Conservation (phyloP, 495 filamentous ascomycete genomes). For the Lichina pygmaea region DNA sequence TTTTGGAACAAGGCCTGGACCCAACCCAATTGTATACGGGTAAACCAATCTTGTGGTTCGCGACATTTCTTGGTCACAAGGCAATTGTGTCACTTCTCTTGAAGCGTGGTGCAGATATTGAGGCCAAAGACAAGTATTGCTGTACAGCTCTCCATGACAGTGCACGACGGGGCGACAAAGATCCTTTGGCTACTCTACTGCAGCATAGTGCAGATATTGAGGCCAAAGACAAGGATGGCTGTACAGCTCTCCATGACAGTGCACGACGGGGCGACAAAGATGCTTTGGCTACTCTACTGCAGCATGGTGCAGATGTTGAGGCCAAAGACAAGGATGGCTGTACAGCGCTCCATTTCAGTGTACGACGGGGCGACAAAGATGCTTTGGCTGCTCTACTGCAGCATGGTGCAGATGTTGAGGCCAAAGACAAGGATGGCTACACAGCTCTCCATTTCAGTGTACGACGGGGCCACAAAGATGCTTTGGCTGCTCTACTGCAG, state of each 20-base stretch:
- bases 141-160: neutral
- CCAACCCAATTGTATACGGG: too few relatives aligned
- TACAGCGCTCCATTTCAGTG: neutral
- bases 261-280: neutral
- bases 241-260: neutral
- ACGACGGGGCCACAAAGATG: neutral
- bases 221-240: neutral
- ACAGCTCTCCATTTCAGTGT: neutral
- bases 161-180: neutral
- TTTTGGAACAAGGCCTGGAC: too few relatives aligned
- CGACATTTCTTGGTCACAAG: neutral
- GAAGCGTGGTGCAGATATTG: neutral
- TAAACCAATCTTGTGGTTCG: too few relatives aligned
- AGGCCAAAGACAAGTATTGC: neutral
- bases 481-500: neutral
- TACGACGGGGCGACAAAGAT: neutral
- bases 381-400: neutral
- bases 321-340: neutral
- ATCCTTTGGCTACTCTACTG: neutral
- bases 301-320: neutral
- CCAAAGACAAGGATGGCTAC: too few relatives aligned
- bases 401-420: neutral
- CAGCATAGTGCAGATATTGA: neutral
- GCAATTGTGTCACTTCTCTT: neutral
- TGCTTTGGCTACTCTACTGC: neutral